Base-by-base conservation (phyloP, 2,329 filamentous ascomycete species). In the Ascosphaera acerosa region DNA sequence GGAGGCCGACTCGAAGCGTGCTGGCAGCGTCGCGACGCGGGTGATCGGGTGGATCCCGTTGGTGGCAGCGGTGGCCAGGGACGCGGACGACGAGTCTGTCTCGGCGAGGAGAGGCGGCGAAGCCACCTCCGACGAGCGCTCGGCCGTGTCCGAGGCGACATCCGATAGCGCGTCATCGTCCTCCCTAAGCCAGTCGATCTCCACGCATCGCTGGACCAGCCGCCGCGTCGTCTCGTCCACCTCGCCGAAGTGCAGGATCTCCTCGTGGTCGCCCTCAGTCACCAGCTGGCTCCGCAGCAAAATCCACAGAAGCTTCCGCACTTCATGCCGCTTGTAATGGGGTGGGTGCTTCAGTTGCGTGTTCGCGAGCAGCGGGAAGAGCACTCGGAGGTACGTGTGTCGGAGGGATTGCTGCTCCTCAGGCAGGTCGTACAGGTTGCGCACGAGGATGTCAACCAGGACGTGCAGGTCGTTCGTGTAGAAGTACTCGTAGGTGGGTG, bases 381-480 rank as follows among this genome's bases (percentile, higher is more conserved):
- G 58, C 3, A 97, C 87, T 18, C 87, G 72, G 4, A 97, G 63
- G 47, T 97, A 97, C 3, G 87, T 97, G 49, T 97, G 87, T 22
- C 84, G 69, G 34, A 97, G 58, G 2, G 66, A 56, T 10, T 49
- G 42, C 7, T 59, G 70, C 47, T 91, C 84, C 43, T 84, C 74
- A 0, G 89, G 87, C 6, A 97, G 61, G 48, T 97, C 87, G 43
- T 94, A 70, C n/a, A 97, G 61, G 44, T 97, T 97, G 27, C 87
- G 76, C 36, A 97, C 78, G 35, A 97, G 81, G 39, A 97, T 87
- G 46, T 97, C 87, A 29, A 94, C 63, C 10, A 97, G 65, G 3
- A 97, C 87, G 35, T 80, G 76, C 18, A 97, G 61, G 45, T 97
- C 87, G 47, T 97, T 97, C 17, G 81, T 92, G 52, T 94, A 97